Evolutionary conservation across 2,329 filamentous ascomycete species (phyloP).

Genomic region (Thermomyces lanuginosus): DNA sequence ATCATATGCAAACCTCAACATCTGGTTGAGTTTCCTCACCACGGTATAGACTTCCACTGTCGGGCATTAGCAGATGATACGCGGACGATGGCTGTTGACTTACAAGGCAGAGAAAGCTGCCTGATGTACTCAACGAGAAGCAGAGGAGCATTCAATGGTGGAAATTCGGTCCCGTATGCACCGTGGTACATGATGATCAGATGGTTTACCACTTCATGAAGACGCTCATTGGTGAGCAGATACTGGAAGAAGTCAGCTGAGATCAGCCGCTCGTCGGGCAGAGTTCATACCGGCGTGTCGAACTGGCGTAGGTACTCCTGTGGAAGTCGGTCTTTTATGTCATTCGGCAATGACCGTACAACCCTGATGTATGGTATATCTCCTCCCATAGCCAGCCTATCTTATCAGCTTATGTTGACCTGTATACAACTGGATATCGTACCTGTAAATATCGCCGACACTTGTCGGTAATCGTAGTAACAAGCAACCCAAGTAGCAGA

Average conservation of each 20-base stretch:
- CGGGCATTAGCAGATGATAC: not conserved
- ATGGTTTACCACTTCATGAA: constrained; percentile 50
- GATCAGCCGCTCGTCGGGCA: too few relatives aligned
- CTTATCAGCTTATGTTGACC: too few relatives aligned
- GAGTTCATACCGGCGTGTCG: constrained; percentile 19
- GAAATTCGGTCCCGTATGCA: constrained; percentile 56
- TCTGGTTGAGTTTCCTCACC: constrained; percentile 39
- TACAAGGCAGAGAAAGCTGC: constrained; percentile 59
- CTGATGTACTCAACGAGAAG: constrained; percentile 54
- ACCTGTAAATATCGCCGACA: constrained; percentile 50
- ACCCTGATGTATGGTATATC: constrained; percentile 58
- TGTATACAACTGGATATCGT: too few relatives aligned
- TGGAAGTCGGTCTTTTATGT: constrained; percentile 30
- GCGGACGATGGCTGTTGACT: constrained; percentile 13
- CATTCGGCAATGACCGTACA: constrained; percentile 27
- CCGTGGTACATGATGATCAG: constrained; percentile 46
- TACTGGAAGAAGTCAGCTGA: constrained; percentile 11
- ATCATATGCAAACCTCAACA: constrained; percentile 44
- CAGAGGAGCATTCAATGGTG: constrained; percentile 53
- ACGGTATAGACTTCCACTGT: constrained; percentile 31
- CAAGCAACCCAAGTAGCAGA: constrained; percentile 66
- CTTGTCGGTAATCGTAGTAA: constrained; percentile 62
- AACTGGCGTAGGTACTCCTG: constrained; percentile 24
- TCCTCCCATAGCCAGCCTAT: constrained; percentile 42
- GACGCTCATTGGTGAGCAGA: constrained; percentile 34